These are phyloP conservation scores for Thoreauomyces humboldtii DNA, from an alignment of 192 early-diverging fungal genomes.

Conservation along the genomic window DNA sequence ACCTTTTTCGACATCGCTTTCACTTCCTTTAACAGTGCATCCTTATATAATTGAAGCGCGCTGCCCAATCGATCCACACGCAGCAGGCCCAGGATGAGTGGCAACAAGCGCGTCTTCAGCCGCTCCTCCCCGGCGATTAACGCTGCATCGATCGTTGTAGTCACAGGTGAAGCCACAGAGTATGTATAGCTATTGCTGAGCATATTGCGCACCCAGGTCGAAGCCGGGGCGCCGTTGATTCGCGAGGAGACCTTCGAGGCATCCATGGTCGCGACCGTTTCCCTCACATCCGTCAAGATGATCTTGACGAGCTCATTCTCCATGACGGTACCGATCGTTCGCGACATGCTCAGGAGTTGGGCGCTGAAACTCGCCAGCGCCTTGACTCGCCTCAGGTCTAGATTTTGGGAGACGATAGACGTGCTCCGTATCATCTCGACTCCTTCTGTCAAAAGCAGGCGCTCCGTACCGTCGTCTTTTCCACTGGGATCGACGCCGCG, in stretches of 20 bases:
- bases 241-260: slow-evolving; percentile 15
- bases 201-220: slow-evolving; percentile 40
- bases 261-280: slow-evolving; percentile 52
- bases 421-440: slow-evolving; percentile 25
- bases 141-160: slow-evolving; percentile 10
- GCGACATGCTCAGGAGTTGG: slow-evolving; percentile 65
- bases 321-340: slow-evolving; percentile 69
- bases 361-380: slow-evolving; percentile 56
- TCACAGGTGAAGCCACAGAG: slow-evolving; percentile 21
- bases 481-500: slow-evolving; percentile 49
- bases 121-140: slow-evolving; percentile 29
- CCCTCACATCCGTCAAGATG: slow-evolving; percentile 61
- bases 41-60: slow-evolving; percentile 76
- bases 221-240: slow-evolving; percentile 24
- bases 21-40: slow-evolving; percentile 71
- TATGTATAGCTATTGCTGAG: slow-evolving; percentile 17
- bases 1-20: slow-evolving; percentile 77
- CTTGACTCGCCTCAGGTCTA: slow-evolving; percentile 62
- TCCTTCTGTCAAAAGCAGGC: slow-evolving; percentile 29
- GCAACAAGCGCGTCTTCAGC: slow-evolving; percentile 59
- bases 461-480: not conserved
- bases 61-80: slow-evolving; percentile 64
- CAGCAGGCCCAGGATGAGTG: slow-evolving; percentile 75
- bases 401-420: slow-evolving; percentile 24
- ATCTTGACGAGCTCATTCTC: slow-evolving; percentile 68